Evolutionary conservation across 2,329 filamentous ascomycete genomes (phyloP).

Genomic region (Penicillium digitatum): DNA sequence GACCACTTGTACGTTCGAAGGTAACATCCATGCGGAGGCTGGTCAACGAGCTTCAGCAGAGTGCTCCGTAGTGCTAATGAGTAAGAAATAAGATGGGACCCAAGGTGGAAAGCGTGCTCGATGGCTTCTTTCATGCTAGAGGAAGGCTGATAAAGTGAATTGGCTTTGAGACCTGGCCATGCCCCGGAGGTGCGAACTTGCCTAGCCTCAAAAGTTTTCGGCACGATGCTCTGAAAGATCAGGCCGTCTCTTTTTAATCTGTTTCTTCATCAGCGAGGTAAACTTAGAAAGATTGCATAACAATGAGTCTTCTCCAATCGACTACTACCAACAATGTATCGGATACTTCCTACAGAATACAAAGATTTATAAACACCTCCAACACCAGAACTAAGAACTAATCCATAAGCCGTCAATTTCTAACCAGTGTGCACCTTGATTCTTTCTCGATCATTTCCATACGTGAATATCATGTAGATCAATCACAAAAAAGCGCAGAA

Average conservation of each 20-base stretch:
- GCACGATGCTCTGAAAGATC: not conserved
- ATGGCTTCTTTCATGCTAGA: not conserved
- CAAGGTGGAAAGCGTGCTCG: not conserved
- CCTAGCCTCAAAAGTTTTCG: not conserved
- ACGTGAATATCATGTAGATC: constrained; percentile 15
- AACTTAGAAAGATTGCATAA: not conserved
- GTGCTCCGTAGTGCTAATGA: not conserved
- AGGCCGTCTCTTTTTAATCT: not conserved
- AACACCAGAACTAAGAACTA: constrained; percentile 1
- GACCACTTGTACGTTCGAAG: not conserved
- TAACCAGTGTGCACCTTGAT: constrained; percentile 14
- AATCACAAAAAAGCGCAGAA: constrained; percentile 16
- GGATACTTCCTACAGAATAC: not conserved
- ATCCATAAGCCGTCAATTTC: constrained; percentile 14
- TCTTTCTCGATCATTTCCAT: constrained; percentile 15
- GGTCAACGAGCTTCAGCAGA: not conserved
- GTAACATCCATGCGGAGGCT: not conserved
- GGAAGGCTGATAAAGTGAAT: not conserved
- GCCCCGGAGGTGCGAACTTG: not conserved
- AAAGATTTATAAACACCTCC: not conserved
- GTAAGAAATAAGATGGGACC: not conserved
- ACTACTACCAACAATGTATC: not conserved
- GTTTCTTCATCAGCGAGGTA: not conserved
- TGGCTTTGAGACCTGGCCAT: not conserved
- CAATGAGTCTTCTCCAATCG: not conserved